Conservation (phyloP, 2,329 filamentous ascomycete genomes). For the Venturia carpophila region DNA sequence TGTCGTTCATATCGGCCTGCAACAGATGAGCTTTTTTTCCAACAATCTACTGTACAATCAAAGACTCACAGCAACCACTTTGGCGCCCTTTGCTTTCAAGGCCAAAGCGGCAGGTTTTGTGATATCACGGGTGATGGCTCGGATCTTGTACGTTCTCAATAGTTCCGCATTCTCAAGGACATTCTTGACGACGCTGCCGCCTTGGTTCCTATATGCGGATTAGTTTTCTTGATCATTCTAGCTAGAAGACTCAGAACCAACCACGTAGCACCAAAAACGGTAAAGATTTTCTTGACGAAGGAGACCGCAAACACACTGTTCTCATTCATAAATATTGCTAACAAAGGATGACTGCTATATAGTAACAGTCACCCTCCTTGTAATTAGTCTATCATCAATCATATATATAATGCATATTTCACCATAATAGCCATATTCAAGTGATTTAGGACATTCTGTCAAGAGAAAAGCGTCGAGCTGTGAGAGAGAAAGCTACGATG, state of each 20-base stretch:
- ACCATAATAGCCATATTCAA: too few relatives aligned
- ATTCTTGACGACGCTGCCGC: constrained; percentile 45
- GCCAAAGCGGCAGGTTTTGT: constrained; percentile 38
- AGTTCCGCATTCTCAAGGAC: constrained; percentile 39
- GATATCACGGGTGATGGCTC: constrained; percentile 48
- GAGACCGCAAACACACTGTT: too few relatives aligned
- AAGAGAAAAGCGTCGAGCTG: background rate
- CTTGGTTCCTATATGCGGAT: constrained; percentile 41
- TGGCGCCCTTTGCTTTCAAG: constrained; percentile 40
- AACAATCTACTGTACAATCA: background rate
- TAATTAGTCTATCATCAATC: too few relatives aligned
- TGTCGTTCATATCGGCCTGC: constrained; percentile 45
- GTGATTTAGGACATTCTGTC: constrained; percentile 19
- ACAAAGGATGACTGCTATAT: too few relatives aligned
- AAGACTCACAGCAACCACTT: constrained; percentile 35
- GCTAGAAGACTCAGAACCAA: background rate
- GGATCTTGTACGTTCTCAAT: constrained; percentile 43
- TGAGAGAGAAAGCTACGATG: background rate
- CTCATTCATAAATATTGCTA: too few relatives aligned
- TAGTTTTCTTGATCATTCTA: background rate
- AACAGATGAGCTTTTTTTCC: background rate
- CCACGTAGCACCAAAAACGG: constrained; percentile 51
- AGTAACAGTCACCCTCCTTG: too few relatives aligned
- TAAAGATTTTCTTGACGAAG: constrained; percentile 49
- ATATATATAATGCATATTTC: too few relatives aligned